Conservation (phyloP, 805 yeast species). For the Isabelozyma pseudorhagii region DNA sequence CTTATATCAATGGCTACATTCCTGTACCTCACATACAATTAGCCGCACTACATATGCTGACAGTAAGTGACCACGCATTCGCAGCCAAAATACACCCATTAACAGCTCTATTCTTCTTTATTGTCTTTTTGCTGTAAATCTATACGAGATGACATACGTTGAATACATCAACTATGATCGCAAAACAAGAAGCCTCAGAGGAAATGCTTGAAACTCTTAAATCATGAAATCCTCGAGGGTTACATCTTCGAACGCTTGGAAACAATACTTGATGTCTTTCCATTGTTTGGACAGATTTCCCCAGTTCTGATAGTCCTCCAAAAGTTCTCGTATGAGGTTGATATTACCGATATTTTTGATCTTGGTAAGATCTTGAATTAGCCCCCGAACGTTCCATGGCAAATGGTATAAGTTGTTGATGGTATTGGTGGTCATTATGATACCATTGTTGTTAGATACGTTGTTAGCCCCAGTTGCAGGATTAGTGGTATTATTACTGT, state of each 20-base stretch:
- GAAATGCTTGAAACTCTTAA: background rate
- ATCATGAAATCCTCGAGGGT: conserved; percentile 24
- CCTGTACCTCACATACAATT: too few species aligned
- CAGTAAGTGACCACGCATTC: too few species aligned
- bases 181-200: too few species aligned
- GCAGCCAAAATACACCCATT: too few species aligned
- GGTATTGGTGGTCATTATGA: background rate
- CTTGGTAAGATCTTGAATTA: conserved; percentile 30
- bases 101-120: too few species aligned
- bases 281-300: conserved; percentile 23
- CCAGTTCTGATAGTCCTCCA: conserved; percentile 26
- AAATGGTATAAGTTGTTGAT: conserved; percentile 17
- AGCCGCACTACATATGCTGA: too few species aligned
- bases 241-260: conserved; percentile 31
- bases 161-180: too few species aligned
- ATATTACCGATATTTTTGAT: conserved; percentile 27
- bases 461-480: background rate
- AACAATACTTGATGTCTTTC: conserved; percentile 30
- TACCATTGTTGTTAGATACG: background rate
- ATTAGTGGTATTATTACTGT: background rate
- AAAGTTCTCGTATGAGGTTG: conserved; percentile 19
- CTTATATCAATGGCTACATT: too few species aligned
- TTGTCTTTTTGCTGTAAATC: too few species aligned
- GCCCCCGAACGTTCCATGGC: conserved; percentile 40
- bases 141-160: too few species aligned